Base-by-base conservation (phyloP, 2,329 filamentous ascomycete species). In the Neospermospora avenae region DNA sequence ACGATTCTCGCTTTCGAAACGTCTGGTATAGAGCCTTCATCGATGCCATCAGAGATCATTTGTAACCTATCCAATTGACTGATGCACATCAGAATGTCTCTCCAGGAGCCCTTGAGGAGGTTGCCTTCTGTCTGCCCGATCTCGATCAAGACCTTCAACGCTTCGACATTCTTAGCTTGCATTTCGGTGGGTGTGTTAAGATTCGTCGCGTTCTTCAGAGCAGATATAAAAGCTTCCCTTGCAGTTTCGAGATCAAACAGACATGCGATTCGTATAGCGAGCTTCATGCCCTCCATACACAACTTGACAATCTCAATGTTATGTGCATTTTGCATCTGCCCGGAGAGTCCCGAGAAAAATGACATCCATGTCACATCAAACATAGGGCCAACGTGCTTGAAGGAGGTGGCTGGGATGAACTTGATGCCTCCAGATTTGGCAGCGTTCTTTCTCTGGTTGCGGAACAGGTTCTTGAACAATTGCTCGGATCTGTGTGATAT, bases 301-400 rank as follows among this genome's bases (percentile, higher is more conserved):
- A 96, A 77, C 71, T 88, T 91, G 74, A 97, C 93, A 16, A 95
- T 90, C 67, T 97, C 92, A 4, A 96, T 80, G 70, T 97, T 97
- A 67, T 96, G 90, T 0, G 91, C 89, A 71, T 96, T 93, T 69
- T 98, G 95, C 73, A 95, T 93, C 67, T 96, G 90, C 54, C 90
- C 93, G 1, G 93, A 97, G 25, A 99, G 82, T 0, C 93, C 93
- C 4, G 93, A 98, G 70, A 99, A 89, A 74, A 97, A 96, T 10
- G 93, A 96, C 93, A 98, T 99, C 95, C 95, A 99, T 0, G 92
- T 96, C 24, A 96, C 92, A 69, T 96, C 93, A 71, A 99, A 98
- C 95, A 99, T 99, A 0, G 95, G 92, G 0, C 95, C 95, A 53
- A 97, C 90, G 73, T 99, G 95, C 69, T 91, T 93, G 73, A 91